Base-by-base conservation (phyloP, 2,329 filamentous ascomycete genomes). In the Gnomoniopsis smithogilvyi region DNA sequence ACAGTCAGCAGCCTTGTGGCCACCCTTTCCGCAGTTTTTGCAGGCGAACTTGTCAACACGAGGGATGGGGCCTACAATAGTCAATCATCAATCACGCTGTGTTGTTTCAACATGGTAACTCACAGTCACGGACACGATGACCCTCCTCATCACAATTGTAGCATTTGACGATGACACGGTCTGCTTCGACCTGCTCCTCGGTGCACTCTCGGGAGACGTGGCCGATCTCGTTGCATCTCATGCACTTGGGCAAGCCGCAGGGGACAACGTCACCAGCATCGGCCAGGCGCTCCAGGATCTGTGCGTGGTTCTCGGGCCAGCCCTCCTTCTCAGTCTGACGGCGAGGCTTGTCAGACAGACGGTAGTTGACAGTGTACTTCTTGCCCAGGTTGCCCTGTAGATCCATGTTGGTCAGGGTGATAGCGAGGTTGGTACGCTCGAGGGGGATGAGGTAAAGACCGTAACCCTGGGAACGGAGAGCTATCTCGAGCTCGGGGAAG, bases 51-150 rank as follows among this genome's bases (percentile, higher is more conserved):
- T 85, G 74, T 89, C 83, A 33, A 84, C 73, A 52, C 88, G 83
- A 24, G 84, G 82, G n/a, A 76, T 72, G 3, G 82, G 79, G 66
- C 85, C 84, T 85, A 47, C 7, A 6, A 17, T 45, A 34, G 58
- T 67, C 63, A 66, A 63, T 61, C 38, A 56, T 26, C 30, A 24
- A 57, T 51, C 26, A 55, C 6, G 12, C 19, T 10, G 12, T 41
- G 38, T n/a, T 14, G 10, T 22, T 11, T 51, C 14, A 6, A 17
- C n/a, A 43, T 12, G n/a, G 17, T 10, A 3, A 51, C 81, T 72
- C 67, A 85, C 89, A 92, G 64, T 92, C 87, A 54, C 88, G 85
- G 54, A 87, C 74, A 59, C 88, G 86, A 66, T 91, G 88, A 11
- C 87, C 88, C 26, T 78, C 73, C 43, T 80, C 78, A 3, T 80